phyloP scores from a whole-genome alignment of 2,329 filamentous ascomycete genomes.

The Lachnellula hyalina region DNA sequence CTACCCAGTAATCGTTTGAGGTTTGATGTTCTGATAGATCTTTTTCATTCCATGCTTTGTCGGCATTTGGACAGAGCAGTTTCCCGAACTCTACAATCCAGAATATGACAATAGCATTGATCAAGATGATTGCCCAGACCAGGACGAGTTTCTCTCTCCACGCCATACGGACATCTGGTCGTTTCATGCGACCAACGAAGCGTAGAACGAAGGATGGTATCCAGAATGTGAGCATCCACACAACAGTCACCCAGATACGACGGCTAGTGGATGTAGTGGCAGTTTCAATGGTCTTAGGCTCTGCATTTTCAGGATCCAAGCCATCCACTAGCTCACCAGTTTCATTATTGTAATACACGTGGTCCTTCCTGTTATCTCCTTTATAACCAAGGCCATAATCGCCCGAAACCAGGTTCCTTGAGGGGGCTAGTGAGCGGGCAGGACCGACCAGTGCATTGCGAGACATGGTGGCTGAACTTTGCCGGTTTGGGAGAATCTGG shows the following conservation, averaged over 20 bases:
- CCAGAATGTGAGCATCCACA: constrained; percentile 89
- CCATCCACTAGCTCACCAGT: constrained; percentile 60
- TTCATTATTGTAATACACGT: constrained; percentile 68
- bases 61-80: constrained; percentile 81
- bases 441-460: constrained; percentile 41
- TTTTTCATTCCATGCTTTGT: constrained; percentile 76
- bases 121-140: constrained; percentile 69
- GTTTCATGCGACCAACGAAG: constrained; percentile 90
- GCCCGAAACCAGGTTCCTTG: constrained; percentile 55
- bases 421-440: constrained; percentile 57
- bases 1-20: constrained; percentile 78
- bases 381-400: constrained; percentile 88
- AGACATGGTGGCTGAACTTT: constrained; percentile 33
- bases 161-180: constrained; percentile 88
- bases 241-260: constrained; percentile 72
- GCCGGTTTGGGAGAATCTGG: constrained; percentile 50
- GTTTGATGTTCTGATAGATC: constrained; percentile 68
- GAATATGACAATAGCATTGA: constrained; percentile 81
- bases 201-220: constrained; percentile 81
- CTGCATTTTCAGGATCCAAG: constrained; percentile 72
- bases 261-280: constrained; percentile 58
- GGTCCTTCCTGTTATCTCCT: constrained; percentile 71
- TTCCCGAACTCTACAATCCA: constrained; percentile 86
- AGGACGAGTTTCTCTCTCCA: constrained; percentile 94
- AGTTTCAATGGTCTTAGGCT: constrained; percentile 71